phyloP scores from a whole-genome alignment of 371 early-diverging fungal genomes.

The Lichtheimia ornata region DNA sequence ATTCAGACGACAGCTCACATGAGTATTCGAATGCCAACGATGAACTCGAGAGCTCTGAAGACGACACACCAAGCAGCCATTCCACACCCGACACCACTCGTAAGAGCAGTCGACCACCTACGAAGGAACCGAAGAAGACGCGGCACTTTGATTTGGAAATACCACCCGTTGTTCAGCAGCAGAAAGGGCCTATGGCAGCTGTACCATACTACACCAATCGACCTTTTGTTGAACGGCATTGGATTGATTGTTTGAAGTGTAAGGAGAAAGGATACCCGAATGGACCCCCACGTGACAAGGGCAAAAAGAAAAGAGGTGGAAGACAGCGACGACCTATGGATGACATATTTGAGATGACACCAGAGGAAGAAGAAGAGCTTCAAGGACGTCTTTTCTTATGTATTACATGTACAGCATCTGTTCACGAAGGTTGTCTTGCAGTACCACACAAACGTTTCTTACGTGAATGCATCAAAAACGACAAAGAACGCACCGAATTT shows the following conservation, averaged over 20 bases:
- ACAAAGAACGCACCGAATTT: background rate
- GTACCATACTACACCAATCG: background rate
- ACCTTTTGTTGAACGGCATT: constrained; percentile 1
- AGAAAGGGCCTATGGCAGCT: background rate
- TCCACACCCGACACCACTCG: background rate
- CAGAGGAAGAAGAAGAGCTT: constrained; percentile 32
- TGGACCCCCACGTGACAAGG: constrained; percentile 6
- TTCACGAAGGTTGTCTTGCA: constrained; percentile 42
- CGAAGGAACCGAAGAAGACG: too few species aligned
- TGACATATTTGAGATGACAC: constrained; percentile 6
- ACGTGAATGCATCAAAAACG: constrained; percentile 1
- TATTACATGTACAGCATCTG: constrained; percentile 38
- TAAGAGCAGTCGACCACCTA: background rate
- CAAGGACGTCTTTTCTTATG: constrained; percentile 44
- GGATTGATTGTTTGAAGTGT: constrained; percentile 14
- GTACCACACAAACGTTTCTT: background rate
- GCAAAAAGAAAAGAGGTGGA: background rate
- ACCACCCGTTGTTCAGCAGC: too few species aligned
- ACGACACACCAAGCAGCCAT: background rate
- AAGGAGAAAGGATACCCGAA: background rate
- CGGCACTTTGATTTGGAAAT: too few species aligned
- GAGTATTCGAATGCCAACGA: background rate
- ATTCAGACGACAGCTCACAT: background rate
- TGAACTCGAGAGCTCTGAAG: background rate
- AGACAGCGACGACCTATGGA: background rate